A percentile compares a stretch with the other conserved stretches of the same genome.
Evolutionary conservation across 2,329 filamentous ascomycete genomes (phyloP).

Genomic region (Fusarium zealandicum): DNA sequence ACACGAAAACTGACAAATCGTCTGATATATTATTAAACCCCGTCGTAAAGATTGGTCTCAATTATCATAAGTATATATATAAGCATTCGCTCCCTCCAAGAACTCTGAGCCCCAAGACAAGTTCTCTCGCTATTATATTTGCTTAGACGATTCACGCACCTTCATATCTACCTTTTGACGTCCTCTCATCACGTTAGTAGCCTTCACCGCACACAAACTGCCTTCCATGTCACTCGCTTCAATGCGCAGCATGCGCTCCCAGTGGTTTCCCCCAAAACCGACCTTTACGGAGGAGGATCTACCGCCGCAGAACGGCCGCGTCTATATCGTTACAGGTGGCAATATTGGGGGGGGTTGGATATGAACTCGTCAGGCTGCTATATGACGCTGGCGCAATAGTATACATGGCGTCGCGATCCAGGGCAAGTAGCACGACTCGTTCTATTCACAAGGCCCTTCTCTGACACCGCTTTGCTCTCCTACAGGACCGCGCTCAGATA

Average conservation of each 20-base stretch:
- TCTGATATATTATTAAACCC: too few species aligned
- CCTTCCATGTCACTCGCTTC: not conserved
- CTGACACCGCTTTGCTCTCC: too few species aligned
- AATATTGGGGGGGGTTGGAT: constrained; percentile 55
- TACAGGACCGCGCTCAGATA: constrained; percentile 28
- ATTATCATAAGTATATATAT: too few species aligned
- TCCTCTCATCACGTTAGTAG: too few species aligned
- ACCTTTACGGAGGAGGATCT: constrained; percentile 41
- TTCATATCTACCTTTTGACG: too few species aligned
- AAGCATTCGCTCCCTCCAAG: too few species aligned
- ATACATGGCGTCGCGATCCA: constrained; percentile 59
- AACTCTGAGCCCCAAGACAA: too few species aligned
- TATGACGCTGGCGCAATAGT: constrained; percentile 61
- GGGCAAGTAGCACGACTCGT: not conserved
- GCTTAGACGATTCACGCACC: too few species aligned
- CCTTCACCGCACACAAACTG: not conserved
- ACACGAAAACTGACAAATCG: too few species aligned
- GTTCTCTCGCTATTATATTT: too few species aligned
- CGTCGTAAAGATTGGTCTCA: too few species aligned
- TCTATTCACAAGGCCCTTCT: too few species aligned
- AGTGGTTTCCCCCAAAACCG: constrained; percentile 31
- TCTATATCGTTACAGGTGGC: constrained; percentile 59
- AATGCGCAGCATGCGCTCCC: constrained; percentile 6
- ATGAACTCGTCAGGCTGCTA: constrained; percentile 60
- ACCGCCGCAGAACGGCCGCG: constrained; percentile 36